Base-by-base conservation (phyloP, 331 rosid genomes). In the Rhamnella rubrinervis region DNA sequence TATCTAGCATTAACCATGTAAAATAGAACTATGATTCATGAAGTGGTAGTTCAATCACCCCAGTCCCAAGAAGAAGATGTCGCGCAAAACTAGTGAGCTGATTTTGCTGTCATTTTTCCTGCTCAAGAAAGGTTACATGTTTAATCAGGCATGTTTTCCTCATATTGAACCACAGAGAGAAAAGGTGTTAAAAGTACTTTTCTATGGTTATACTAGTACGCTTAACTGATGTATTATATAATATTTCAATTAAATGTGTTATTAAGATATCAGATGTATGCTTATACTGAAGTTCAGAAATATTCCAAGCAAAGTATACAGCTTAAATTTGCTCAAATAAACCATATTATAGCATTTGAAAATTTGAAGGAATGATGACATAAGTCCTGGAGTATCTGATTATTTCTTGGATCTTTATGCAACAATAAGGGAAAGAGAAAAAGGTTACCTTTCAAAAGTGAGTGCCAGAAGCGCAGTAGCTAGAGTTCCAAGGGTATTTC, bases 61-160 rank as follows among this genome's bases (percentile, higher is more conserved):
- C 19, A 73, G 31, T 14, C 75, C 75, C 71, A 78, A 47, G 63
- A 73, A 64, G 41, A 73, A 56, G 66, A 73, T 10, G 50, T 68
- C 52, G 55, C 75, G 57, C 60, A 68, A 5, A 21, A 78, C 39
- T 1, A 25, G 38, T 26, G 67, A 13, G 44, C 50, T 67, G 61
- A 78, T 73, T 68, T 51, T 78, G 62, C 62, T 37, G 63, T 62
- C 41, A 20, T 59, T 73, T 38, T 63, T 57, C 67, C 77, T 77
- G 74, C 60, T 26, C 12, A 31, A 46, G 56, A 59, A 19, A 49
- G 6, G 8, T 37, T 20, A 61, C 7, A 26, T 17, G 49, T 39
- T 39, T 41, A 41, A 41, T 41, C 13, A 41, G 49, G 14, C 49
- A 41, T 41, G 13, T 41, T 41, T 7, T 41, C 49, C 49, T 41